Conservation (phyloP, 2,329 filamentous ascomycete genomes). For the Colletotrichum sp. region DNA sequence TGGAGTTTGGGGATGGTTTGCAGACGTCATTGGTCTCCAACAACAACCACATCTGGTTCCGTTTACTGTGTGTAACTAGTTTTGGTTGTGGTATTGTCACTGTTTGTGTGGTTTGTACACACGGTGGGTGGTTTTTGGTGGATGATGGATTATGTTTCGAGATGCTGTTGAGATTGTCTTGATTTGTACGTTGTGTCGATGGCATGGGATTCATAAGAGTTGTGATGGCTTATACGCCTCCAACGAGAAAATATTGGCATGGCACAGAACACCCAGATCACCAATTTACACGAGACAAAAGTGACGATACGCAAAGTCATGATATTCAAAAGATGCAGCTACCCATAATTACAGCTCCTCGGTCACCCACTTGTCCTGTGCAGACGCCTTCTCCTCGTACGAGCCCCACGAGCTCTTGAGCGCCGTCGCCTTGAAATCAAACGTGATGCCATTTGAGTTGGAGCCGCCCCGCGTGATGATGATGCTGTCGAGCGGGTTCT, state of each 20-base stretch:
- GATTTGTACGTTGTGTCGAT: too few species aligned
- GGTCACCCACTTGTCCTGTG: slow-evolving; percentile 1
- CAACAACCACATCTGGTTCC: background rate
- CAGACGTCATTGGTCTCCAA: background rate
- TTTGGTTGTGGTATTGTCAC: background rate
- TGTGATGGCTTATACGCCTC: background rate
- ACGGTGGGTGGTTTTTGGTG: background rate
- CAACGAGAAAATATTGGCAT: background rate
- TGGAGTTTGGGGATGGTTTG: background rate
- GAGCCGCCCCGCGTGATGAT: slow-evolving; percentile 1
- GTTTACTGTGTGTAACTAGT: background rate
- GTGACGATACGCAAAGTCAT: background rate
- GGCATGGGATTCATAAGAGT: background rate
- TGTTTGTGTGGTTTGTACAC: background rate
- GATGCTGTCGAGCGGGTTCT: slow-evolving; percentile 17
- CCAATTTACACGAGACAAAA: background rate
- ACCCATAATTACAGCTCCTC: background rate
- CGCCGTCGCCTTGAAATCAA: slow-evolving; percentile 14
- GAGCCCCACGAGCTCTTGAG: slow-evolving; percentile 19
- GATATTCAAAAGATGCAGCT: background rate
- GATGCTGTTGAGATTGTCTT: background rate
- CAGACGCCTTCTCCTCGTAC: background rate
- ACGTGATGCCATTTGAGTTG: slow-evolving; percentile 11
- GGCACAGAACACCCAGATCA: background rate
- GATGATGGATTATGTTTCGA: too few species aligned